Conservation (phyloP, 75 land plant genomes). For the Chamaecyparis obtusa region DNA sequence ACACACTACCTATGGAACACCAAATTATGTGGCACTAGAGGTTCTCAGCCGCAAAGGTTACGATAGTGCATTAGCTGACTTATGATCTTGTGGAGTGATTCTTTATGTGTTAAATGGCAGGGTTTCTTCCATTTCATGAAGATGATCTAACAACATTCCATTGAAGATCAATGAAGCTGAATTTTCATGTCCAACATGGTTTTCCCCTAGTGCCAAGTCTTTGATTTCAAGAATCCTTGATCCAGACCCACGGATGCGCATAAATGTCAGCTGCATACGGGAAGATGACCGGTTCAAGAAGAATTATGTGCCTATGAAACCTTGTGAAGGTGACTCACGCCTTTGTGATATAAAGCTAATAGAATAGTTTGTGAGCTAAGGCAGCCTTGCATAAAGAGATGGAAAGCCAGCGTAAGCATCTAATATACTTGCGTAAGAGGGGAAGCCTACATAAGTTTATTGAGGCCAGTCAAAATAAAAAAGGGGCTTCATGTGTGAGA, state of each 20-base stretch:
- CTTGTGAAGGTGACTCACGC: constrained; percentile 65
- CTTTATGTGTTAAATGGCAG: constrained; percentile 78
- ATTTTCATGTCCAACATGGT: constrained; percentile 89
- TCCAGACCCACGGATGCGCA: constrained; percentile 89
- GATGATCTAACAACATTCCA: constrained; percentile 63
- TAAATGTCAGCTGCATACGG: constrained; percentile 60
- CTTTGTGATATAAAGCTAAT: too few relatives aligned
- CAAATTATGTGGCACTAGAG: constrained; percentile 91
- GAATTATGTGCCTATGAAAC: constrained; percentile 62
- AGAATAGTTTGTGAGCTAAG: too few relatives aligned
- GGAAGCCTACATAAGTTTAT: too few relatives aligned
- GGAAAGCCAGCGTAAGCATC: too few relatives aligned
- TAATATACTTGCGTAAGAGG: too few relatives aligned
- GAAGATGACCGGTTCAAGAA: constrained; percentile 85
- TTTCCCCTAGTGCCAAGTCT: constrained; percentile 85
- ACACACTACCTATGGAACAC: constrained; percentile 88
- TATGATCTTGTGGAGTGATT: constrained; percentile 82
- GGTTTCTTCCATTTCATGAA: constrained; percentile 79
- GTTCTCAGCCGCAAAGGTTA: constrained; percentile 76
- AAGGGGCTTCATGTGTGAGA: too few relatives aligned
- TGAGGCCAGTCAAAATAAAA: too few relatives aligned
- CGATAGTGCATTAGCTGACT: constrained; percentile 67
- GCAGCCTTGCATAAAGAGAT: too few relatives aligned
- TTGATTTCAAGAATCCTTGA: constrained; percentile 76
- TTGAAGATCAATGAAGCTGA: constrained; percentile 84